Evolutionary conservation across 139 green algal species (phyloP).

Genomic region (Trebouxia sp.): DNA sequence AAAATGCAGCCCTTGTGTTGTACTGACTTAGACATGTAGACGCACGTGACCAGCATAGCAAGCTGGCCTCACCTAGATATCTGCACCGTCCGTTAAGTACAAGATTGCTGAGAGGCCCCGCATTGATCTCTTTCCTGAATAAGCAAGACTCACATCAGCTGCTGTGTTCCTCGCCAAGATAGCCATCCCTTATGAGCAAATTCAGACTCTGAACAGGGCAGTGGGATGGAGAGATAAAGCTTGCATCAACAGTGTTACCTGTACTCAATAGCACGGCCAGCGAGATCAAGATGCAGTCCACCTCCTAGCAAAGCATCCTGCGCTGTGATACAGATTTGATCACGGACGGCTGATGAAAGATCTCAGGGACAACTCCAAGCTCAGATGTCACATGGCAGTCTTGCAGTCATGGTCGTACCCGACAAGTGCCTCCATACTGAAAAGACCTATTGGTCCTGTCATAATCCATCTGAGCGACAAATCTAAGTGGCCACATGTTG

Average conservation of each 20-base stretch:
- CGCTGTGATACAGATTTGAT: too few relatives aligned
- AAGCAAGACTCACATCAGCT: neutral
- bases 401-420: conserved; percentile 17
- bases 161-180: neutral
- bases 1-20: neutral
- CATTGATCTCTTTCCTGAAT: neutral
- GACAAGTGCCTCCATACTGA: conserved; percentile 47
- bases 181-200: neutral
- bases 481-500: conserved; percentile 3
- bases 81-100: neutral
- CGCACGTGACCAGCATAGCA: neutral
- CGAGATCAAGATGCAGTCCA: conserved; percentile 4
- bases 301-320: conserved; percentile 28
- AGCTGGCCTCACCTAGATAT: neutral
- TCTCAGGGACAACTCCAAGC: too few relatives aligned
- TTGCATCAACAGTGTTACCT: neutral
- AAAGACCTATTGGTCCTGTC: conserved; percentile 39
- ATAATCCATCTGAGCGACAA: conserved; percentile 43
- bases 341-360: too few relatives aligned
- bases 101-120: neutral
- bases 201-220: neutral
- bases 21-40: neutral
- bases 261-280: conserved; percentile 8
- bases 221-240: neutral
- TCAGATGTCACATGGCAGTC: too few relatives aligned